These are phyloP conservation scores for Wickerhamiella alocasiicola DNA, from an alignment of 805 yeast species.

Conservation along the genomic window DNA sequence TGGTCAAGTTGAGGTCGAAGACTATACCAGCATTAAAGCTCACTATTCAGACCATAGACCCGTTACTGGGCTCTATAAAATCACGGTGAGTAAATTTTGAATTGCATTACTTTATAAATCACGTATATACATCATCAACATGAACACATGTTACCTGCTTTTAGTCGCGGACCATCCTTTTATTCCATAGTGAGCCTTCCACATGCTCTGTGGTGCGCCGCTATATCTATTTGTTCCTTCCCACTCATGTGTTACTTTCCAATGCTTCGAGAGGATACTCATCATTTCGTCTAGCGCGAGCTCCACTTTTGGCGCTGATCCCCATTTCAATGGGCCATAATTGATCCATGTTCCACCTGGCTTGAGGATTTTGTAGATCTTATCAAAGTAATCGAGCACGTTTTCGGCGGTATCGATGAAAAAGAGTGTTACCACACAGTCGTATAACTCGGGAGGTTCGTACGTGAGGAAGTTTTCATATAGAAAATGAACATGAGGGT, in stretches of 20 bases:
- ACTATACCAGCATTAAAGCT: constrained; percentile 48
- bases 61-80: constrained; percentile 59
- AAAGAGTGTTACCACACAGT: constrained; percentile 40
- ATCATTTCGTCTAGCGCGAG: constrained; percentile 57
- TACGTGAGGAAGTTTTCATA: constrained; percentile 58
- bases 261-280: constrained; percentile 39
- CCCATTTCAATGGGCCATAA: constrained; percentile 86
- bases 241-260: constrained; percentile 33
- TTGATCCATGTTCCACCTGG: constrained; percentile 69
- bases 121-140: not conserved
- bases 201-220: constrained; percentile 24
- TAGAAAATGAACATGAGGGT: constrained; percentile 11
- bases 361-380: constrained; percentile 39
- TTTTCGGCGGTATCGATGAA: constrained; percentile 92
- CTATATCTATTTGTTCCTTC: constrained; percentile 23
- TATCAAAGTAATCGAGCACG: constrained; percentile 57
- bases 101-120: not conserved
- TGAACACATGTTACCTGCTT: not conserved
- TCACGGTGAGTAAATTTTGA: constrained; percentile 33
- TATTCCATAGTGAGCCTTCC: constrained; percentile 23
- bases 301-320: constrained; percentile 65
- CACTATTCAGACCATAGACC: constrained; percentile 84
- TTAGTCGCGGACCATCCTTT: constrained; percentile 17
- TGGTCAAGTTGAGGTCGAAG: constrained; percentile 45
- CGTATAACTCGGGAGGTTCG: constrained; percentile 27